Base-by-base conservation (phyloP, 306 rosid genomes). In the Vachellia pachyceras region DNA sequence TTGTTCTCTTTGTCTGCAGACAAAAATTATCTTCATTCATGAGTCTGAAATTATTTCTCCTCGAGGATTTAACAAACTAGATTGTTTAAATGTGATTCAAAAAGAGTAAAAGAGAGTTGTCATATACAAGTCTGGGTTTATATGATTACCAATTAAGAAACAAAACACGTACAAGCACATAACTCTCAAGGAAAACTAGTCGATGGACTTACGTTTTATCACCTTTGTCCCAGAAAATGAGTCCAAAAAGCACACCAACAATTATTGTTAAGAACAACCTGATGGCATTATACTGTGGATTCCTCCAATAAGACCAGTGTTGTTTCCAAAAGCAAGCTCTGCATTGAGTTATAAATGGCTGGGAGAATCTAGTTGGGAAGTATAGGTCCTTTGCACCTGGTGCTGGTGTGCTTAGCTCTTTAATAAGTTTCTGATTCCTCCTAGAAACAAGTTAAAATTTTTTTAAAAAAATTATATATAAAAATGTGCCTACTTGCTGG, bases 231-330 rank as follows among this genome's bases (percentile, higher is more conserved):
- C 90, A 89, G 78, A 89, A 89, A 67, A 84, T 68, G 65, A 89
- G 61, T 58, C 92, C 92, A 78, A 89, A 86, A 50, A 86, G 14
- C 52, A 80, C 50, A 15, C 88, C 92, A 15, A 86, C 79, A 39
- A 33, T 6, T 69, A 65, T 35, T 37, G 90, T 45, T 77, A 82
- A 1, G 84, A 80, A 73, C 81, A 82, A 67, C 25, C 90, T 85
- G 40, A 82, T 61, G 66, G 68, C 54, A 72, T 89, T 86, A 73
- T 86, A 89, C 12, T 49, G 76, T 7, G 92, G 90, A 61, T 84
- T 89, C 77, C 87, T 86, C 92, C 92, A 89, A 68, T 89, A 89
- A 69, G 92, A 89, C 73, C 79, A 82, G 1, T 75, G 82, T 6
- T 84, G 90, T 74, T 89, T 89, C 86, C 86, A 84, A 54, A 89